phyloP scores from a whole-genome alignment of 345 rosid genomes.

The Physaria fendleri region DNA sequence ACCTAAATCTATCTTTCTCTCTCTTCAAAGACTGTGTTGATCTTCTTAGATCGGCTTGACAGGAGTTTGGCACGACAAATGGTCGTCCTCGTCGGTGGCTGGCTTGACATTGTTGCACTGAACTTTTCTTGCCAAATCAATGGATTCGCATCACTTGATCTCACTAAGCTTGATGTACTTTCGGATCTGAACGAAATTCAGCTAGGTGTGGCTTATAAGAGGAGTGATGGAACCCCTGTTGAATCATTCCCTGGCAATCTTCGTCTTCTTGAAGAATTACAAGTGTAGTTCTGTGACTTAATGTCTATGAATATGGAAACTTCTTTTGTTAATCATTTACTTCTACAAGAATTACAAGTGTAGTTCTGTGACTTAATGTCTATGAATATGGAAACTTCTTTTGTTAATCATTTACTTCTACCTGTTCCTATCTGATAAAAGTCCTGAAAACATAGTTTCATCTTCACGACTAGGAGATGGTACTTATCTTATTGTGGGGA shows the following conservation, averaged over 20 bases:
- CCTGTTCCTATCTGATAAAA: conserved; percentile 8
- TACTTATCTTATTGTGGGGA: not conserved
- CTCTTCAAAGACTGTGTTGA: too few species aligned
- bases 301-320: too few species aligned
- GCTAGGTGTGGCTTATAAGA: conserved; percentile 73
- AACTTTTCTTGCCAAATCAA: conserved; percentile 80
- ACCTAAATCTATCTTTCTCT: too few species aligned
- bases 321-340: not conserved
- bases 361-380: too few species aligned
- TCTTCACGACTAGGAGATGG: not conserved
- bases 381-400: too few species aligned
- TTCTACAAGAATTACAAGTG: too few species aligned
- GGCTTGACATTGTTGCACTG: conserved; percentile 96
- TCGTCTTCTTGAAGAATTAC: conserved; percentile 67
- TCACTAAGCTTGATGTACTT: conserved; percentile 90
- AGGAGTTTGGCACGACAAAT: conserved; percentile 94
- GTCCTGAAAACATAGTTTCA: not conserved
- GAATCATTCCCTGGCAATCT: conserved; percentile 89
- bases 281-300: too few species aligned
- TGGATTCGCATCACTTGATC: conserved; percentile 90
- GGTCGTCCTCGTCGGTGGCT: conserved; percentile 99
- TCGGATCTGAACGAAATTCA: conserved; percentile 80
- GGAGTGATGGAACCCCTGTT: conserved; percentile 61
- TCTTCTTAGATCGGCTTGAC: conserved; percentile 76
- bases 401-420: too few species aligned